Base-by-base conservation (phyloP, 169 alveolate species). In the Cryptosporidium ubiquitum region DNA sequence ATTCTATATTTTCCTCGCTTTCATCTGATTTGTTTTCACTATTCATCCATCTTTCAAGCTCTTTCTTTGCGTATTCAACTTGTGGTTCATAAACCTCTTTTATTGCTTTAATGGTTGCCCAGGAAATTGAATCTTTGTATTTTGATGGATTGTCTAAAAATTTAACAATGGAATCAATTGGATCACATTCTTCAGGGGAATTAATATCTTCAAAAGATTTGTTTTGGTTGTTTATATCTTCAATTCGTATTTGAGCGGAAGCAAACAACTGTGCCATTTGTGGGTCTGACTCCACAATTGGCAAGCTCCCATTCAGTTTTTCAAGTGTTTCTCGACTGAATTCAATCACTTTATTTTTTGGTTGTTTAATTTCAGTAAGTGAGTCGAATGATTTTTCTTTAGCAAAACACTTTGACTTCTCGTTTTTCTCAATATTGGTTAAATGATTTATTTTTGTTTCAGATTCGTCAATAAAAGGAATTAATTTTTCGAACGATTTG, bases 61-160 rank as follows among this genome's bases (percentile, higher is more conserved):
- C 75, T 61, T 61, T 64, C 23, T 37, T 58, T 33, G 89, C 89
- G 61, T 61, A 79, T 42, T 58, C 73, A 2, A 79, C 7, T 64
- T 79, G 89, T 61, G 89, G 89, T 23, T 79, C 74, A 66, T 79
- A 79, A 61, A 79, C 89, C 16, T 79, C 89, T 12, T 44, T 40
- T 39, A 66, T 33, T 37, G 89, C 89, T 68, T 79, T 58, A 39
- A 79, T 69, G 16, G 73, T 79, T 40, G 75, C 60, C 89, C 89
- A 79, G 33, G 42, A 39, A 66, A 64, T 42, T 44, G 44, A 42
- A 39, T 79, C 75, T 20, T 52, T 44, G 26, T 79, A 9, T 33
- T 58, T 33, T 29, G 47, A 40, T 18, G 89, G 89, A 61, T 49
- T 66, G 5, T 39, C 51, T 40, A 79, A 16, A 79, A 61, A 79